Conservation (phyloP, 106 monocot genomes). For the Dactylorhiza incarnata region DNA sequence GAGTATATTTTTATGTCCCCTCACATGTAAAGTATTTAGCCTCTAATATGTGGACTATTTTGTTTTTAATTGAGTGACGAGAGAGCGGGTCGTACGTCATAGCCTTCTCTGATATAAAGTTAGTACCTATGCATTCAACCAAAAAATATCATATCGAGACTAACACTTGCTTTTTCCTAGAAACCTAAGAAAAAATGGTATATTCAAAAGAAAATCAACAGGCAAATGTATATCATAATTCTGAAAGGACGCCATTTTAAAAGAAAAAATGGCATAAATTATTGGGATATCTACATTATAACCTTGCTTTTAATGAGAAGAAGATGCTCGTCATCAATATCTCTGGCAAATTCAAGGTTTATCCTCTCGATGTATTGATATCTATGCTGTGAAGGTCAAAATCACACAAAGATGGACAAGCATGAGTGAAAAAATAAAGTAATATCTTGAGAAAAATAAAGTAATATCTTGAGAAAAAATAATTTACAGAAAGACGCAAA, state of each 20-base stretch:
- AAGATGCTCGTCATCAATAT: slow-evolving; percentile 73
- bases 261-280: not conserved
- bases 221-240: not conserved
- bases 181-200: not conserved
- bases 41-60: no score
- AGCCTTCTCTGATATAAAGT: no score
- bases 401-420: not conserved
- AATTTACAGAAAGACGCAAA: not conserved
- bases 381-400: slow-evolving; percentile 42
- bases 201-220: not conserved
- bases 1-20: no score
- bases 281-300: not conserved
- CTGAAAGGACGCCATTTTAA: not conserved
- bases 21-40: no score
- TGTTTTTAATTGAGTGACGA: no score
- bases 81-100: no score
- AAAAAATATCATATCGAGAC: not conserved
- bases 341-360: slow-evolving; percentile 80
- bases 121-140: no score
- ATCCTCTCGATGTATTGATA: slow-evolving; percentile 59
- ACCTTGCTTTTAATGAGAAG: slow-evolving; percentile 57
- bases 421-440: not conserved
- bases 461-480: not conserved
- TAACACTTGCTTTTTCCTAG: not conserved
- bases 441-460: not conserved